Evolutionary conservation across 108 stramenopile species (phyloP).

Genomic region (Schizochytrium sp.): DNA sequence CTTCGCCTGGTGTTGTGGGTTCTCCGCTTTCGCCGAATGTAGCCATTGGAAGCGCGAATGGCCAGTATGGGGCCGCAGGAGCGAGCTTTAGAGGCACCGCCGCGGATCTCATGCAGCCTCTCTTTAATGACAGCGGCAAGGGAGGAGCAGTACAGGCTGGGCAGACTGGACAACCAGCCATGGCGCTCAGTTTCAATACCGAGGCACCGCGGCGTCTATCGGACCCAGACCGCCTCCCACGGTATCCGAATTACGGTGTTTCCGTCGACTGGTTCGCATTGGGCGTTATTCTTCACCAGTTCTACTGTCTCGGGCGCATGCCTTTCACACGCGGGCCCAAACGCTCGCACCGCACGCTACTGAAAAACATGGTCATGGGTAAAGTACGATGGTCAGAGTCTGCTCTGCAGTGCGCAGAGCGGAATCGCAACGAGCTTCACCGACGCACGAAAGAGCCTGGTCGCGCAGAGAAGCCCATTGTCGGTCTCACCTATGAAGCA

Average conservation of each 20-base stretch:
- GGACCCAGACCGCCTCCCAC: background rate
- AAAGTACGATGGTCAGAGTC: background rate
- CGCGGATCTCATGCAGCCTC: background rate
- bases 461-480: background rate
- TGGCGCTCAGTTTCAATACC: too few relatives aligned
- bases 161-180: too few relatives aligned
- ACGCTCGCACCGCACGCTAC: background rate
- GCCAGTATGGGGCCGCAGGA: background rate
- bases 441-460: background rate
- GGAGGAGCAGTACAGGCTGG: background rate
- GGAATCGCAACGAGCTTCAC: background rate
- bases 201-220: background rate
- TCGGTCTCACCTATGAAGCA: background rate
- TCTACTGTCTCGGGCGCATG: background rate
- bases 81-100: background rate
- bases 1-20: background rate
- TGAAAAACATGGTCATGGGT: background rate
- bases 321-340: background rate
- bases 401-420: background rate
- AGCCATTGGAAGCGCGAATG: background rate
- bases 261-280: conserved; percentile 1
- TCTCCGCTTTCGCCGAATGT: background rate
- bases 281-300: conserved; percentile 1
- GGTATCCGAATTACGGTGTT: background rate
- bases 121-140: background rate